Evolutionary conservation across 192 early-diverging fungal species (phyloP), one percentile per base, ranked within the genome.

Genomic region (Gryganskiella cystojenkinii): DNA sequence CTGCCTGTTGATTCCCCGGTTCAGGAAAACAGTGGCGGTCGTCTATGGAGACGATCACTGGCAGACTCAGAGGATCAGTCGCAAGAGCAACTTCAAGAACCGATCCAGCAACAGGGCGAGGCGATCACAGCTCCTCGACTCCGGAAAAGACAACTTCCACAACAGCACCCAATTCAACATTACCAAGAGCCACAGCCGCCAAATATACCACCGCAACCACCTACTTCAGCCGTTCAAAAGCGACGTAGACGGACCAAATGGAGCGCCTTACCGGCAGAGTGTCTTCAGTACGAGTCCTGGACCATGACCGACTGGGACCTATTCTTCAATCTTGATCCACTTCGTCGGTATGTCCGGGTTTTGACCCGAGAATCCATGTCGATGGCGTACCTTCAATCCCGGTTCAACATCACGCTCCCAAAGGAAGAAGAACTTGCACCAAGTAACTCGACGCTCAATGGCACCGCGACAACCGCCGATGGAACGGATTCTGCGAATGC

Each of bases 291-390:
- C 57, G 76, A 73, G 33, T 64, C 82, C 3, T 86, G 86, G 82
- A 87, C 85, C 5, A 79, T 61, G 46, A 80, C 87, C 13, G 85
- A 86, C 15, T 89, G 87, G 87, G 75, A 76, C 24, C 65, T 86
- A 25, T 84, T 89, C 34, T 83, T 85, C 55, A 72, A 86, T 33
- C 61, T 89, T 43, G 44, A 73, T 3, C 70, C 80, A 4, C 53
- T 89, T 17, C 68, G 64, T 15, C 43, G 58, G 20, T 62, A 81
- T 64, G 82, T 84, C 4, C 79, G 75, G 3, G 68, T 88, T 33
- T 35, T 84, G 13, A 71, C 72, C 11, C 63, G 81, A 5, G 64
- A 81, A 19, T 78, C 73, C 30, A 64, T 78, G 45, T 58, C 73
- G 6, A 78, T 78, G 65, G 47, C 34, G 6, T 78, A 64, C 19